Evolutionary conservation across 768 basidiomycete species (phyloP).

Genomic region (Termitomyces sp.): DNA sequence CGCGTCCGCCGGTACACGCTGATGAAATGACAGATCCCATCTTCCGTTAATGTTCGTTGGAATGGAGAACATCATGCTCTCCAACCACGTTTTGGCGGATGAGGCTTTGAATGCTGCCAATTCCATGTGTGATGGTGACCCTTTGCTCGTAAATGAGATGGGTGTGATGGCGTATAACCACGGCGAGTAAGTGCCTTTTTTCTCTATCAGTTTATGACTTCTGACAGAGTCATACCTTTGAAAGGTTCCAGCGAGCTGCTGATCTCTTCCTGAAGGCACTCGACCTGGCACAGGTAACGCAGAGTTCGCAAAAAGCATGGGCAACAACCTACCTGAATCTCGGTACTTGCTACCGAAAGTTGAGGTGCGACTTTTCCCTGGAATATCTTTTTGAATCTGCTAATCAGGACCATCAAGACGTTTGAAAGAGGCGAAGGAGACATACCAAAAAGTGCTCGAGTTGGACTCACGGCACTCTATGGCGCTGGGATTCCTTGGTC

Average conservation of each 20-base stretch:
- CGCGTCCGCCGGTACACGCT: neutral
- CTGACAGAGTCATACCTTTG: neutral
- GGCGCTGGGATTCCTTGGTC: slow-evolving; percentile 86
- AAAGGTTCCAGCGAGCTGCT: slow-evolving; percentile 72
- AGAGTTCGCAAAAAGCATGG: slow-evolving; percentile 85
- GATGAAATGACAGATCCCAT: slow-evolving; percentile 68
- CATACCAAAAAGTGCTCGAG: slow-evolving; percentile 80
- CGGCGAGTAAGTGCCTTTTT: slow-evolving; percentile 57
- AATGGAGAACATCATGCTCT: slow-evolving; percentile 95
- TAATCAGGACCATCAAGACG: slow-evolving; percentile 30
- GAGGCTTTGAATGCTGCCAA: slow-evolving; percentile 86
- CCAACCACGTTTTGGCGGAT: slow-evolving; percentile 76
- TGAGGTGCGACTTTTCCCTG: slow-evolving; percentile 50
- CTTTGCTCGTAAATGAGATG: slow-evolving; percentile 86
- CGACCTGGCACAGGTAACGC: slow-evolving; percentile 79
- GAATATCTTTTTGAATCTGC: neutral
- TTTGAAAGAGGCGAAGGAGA: slow-evolving; percentile 62
- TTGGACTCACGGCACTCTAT: slow-evolving; percentile 83
- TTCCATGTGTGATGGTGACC: slow-evolving; percentile 83
- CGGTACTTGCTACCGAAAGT: slow-evolving; percentile 83
- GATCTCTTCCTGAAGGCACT: slow-evolving; percentile 73
- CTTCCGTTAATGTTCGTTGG: slow-evolving; percentile 94
- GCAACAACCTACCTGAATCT: slow-evolving; percentile 89
- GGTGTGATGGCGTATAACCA: slow-evolving; percentile 92
- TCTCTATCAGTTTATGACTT: neutral